Percentiles rank a stretch among this genome's conserved stretches.
phyloP scores from a whole-genome alignment of 768 basidiomycete genomes.

The Galerina sulciceps region DNA sequence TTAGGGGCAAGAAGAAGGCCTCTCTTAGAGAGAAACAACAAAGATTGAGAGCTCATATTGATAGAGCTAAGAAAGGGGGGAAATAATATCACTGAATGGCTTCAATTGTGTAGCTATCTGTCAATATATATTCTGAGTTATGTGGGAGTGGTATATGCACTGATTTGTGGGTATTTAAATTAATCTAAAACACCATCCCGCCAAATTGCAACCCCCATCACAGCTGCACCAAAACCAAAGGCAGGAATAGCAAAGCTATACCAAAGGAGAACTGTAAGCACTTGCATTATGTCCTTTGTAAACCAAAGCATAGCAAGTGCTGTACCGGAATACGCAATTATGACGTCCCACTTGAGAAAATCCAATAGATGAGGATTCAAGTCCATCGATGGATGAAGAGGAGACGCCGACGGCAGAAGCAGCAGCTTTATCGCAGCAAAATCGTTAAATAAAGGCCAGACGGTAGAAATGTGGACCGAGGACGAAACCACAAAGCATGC shows the following conservation, averaged over 20 bases:
- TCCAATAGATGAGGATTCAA: constrained; percentile 35
- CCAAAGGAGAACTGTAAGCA: constrained; percentile 44
- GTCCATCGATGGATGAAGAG: constrained; percentile 27
- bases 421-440: constrained; percentile 32
- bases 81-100: constrained; percentile 25
- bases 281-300: constrained; percentile 33
- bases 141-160: background rate
- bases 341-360: constrained; percentile 57
- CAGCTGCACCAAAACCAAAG: constrained; percentile 56
- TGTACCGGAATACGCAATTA: constrained; percentile 41
- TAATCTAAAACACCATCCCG: constrained; percentile 37
- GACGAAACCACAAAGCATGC: constrained; percentile 44
- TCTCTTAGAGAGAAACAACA: constrained; percentile 83
- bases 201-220: constrained; percentile 52
- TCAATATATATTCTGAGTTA: background rate
- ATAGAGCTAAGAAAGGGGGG: constrained; percentile 62
- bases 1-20: constrained; percentile 84
- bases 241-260: constrained; percentile 41
- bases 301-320: constrained; percentile 57
- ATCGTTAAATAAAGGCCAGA: constrained; percentile 40
- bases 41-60: constrained; percentile 76
- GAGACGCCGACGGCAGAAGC: constrained; percentile 39
- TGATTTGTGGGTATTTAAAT: background rate
- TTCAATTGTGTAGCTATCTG: background rate
- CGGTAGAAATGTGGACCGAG: constrained; percentile 42